A percentile compares a stretch with the other conserved stretches of the same genome.
These are phyloP conservation scores for Aspergillus ochraceoroseus DNA, from an alignment of 2,329 filamentous ascomycete species.

Conservation along the genomic window DNA sequence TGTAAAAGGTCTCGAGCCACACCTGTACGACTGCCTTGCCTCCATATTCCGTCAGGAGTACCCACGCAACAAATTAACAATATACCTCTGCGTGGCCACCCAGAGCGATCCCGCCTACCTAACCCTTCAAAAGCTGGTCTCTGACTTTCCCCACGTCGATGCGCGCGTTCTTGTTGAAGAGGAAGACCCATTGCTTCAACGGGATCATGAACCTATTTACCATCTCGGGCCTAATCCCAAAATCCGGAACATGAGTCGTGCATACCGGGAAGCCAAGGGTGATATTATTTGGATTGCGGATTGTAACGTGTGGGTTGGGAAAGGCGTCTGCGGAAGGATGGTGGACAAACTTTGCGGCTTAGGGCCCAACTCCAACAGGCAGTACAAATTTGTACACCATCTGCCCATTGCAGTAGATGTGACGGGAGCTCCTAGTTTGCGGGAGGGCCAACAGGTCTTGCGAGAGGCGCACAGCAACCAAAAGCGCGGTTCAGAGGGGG, in stretches of 20 bases:
- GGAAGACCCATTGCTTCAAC: slow-evolving; percentile 66
- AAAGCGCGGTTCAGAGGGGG: slow-evolving; percentile 6
- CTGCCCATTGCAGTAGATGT: slow-evolving; percentile 83
- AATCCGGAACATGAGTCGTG: slow-evolving; percentile 90
- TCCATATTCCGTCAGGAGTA: slow-evolving; percentile 81
- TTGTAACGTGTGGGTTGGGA: slow-evolving; percentile 90
- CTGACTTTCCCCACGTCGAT: slow-evolving; percentile 68
- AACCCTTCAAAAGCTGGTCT: slow-evolving; percentile 64
- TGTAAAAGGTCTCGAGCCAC: slow-evolving; percentile 84
- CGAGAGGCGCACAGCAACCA: slow-evolving; percentile 21
- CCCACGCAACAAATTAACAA: slow-evolving; percentile 66
- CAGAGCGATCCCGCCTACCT: slow-evolving; percentile 71
- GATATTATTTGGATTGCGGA: slow-evolving; percentile 93
- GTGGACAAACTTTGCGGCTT: slow-evolving; percentile 79
- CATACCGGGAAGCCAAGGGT: slow-evolving; percentile 79
- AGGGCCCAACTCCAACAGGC: slow-evolving; percentile 40
- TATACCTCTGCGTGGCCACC: slow-evolving; percentile 76
- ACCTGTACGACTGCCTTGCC: slow-evolving; percentile 86
- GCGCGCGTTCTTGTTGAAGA: slow-evolving; percentile 72
- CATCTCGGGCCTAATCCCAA: slow-evolving; percentile 94
- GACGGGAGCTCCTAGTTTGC: slow-evolving; percentile 28
- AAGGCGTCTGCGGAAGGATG: slow-evolving; percentile 76
- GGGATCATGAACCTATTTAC: slow-evolving; percentile 46
- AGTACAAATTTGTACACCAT: slow-evolving; percentile 91
- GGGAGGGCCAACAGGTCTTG: slow-evolving; percentile 27